Base-by-base conservation (phyloP, 2,329 filamentous ascomycete species). In the Paecilomyces variotii region DNA sequence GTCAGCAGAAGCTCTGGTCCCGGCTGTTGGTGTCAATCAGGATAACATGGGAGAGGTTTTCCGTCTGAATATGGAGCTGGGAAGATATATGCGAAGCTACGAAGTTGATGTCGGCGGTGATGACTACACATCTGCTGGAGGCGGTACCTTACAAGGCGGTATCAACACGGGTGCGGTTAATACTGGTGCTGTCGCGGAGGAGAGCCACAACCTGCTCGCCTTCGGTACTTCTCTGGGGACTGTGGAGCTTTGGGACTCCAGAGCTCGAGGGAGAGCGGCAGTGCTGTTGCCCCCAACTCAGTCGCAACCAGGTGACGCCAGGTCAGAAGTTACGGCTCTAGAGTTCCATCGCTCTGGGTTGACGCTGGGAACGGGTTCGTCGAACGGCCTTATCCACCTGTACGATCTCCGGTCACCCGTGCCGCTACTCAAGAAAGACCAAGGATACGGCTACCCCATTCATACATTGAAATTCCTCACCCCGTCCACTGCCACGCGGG, bases 151-250 rank as follows among this genome's bases (percentile, higher is more conserved):
- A 28, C 93, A 97, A 71, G 93, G 93, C 59, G 89, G 92, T 54
- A 89, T 97, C 53, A 82, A 87, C 59, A 88, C 90, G 0, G 91
- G 92, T 12, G 87, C 88, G 55, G 91, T 97, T 56, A 97, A 97
- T 70, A 87, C 87, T 6, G 93, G 86, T 11, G 88, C 92, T 2
- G 85, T 96, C 60, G 94, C 94, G 2, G 90, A 97, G 70, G 84
- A 87, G 49, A 92, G 89, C 54, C 94, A 99, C 72, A 94, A 94
- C 58, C 80, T 99, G 3, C 82, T 92, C 34, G 92, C 93, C 0
- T 99, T 99, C 67, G 94, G 95, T 56, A 99, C 94, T 0, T 92
- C 91, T 2, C 79, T 94, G 58, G 93, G 94, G n/a, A 96, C 93
- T 0, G 90, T 97, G 27, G 94, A 99, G 71, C 93, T 97, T 69